Evolutionary conservation across 2,329 filamentous ascomycete genomes (phyloP), one percentile per base, ranked within the genome.

Genomic region (Aspergillus sp.): DNA sequence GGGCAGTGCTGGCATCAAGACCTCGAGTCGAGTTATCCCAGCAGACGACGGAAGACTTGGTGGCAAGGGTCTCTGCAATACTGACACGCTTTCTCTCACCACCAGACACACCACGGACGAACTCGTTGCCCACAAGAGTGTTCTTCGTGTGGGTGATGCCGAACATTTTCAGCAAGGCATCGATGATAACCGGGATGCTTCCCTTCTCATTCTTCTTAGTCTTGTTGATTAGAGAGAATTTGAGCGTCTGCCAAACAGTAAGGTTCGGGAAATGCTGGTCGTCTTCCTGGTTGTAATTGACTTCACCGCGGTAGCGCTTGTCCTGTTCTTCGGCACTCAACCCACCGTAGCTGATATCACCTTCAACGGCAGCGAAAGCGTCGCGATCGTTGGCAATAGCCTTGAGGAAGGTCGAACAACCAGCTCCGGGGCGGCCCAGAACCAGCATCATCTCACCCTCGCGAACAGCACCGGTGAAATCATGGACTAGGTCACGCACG

Each of bases 21-120:
- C 90, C 90, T 48, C 90, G 81, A 0, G 90, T 93, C 0, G 85
- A 88, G 71, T 93, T 93, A 65, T 93, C 90, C 88, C 89, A 93
- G 61, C 86, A 88, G 35, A 90, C 85, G 1, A 93, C 86, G 0
- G 87, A 86, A 0, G 86, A 86, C 71, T 90, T 88, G 6, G 88
- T 88, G 4, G 89, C 87, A 21, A 93, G 75, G 0, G 88, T 90
- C 73, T 93, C 90, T 1, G 89, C 88, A 62, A 93, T 91, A 21
- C 86, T 88, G 8, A 91, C 90, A 68, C 90, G 87, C 72, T 93
- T 93, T 39, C 90, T 79, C 75, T 95, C 90, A 57, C 90, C 90
- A 65, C 90, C 90, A 47, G 87, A 90, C 0, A 93, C 87, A 71
- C 90, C 90, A 47, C 89, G 84, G 6, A 87, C 82, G 66, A 80